These are phyloP conservation scores for Leishmania martiniquensis DNA, from an alignment of 208 protist species.

Conservation along the genomic window DNA sequence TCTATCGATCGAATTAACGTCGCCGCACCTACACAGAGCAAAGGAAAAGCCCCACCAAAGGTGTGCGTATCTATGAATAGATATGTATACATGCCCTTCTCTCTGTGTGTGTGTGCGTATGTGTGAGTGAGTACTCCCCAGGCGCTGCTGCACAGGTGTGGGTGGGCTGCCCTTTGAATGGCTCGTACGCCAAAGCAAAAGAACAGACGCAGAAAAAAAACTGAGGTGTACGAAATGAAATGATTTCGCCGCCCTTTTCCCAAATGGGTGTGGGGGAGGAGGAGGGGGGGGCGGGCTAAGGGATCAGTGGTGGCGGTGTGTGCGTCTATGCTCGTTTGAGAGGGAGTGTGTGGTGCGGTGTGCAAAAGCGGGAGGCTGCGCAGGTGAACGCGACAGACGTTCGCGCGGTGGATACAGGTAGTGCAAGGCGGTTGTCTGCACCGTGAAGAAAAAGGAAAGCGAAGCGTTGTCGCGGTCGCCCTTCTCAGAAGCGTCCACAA, in stretches of 20 bases:
- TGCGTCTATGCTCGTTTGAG: not conserved
- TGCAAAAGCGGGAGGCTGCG: not conserved
- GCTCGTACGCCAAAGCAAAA: not conserved
- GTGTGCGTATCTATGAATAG: not conserved
- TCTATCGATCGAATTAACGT: slow-evolving; percentile 1
- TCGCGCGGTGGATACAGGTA: not conserved
- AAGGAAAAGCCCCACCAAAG: not conserved
- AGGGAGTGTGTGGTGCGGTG: slow-evolving; percentile 7
- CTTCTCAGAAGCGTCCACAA: not conserved
- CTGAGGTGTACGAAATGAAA: not conserved
- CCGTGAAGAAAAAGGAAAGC: slow-evolving; percentile 7
- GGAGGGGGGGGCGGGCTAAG: not conserved
- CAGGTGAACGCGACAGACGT: not conserved
- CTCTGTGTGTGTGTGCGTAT: not conserved
- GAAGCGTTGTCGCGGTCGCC: not conserved
- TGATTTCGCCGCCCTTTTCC: not conserved
- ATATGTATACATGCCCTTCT: too few species aligned
- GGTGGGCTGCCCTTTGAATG: not conserved
- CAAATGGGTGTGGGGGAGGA: not conserved
- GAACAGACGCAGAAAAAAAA: not conserved
- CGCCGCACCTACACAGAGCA: not conserved
- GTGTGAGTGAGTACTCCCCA: not conserved
- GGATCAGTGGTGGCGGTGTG: not conserved
- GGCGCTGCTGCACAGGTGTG: not conserved
- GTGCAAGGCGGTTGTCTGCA: not conserved